phyloP scores from a whole-genome alignment of 805 yeast genomes.

The Barnettozyma salicaria region DNA sequence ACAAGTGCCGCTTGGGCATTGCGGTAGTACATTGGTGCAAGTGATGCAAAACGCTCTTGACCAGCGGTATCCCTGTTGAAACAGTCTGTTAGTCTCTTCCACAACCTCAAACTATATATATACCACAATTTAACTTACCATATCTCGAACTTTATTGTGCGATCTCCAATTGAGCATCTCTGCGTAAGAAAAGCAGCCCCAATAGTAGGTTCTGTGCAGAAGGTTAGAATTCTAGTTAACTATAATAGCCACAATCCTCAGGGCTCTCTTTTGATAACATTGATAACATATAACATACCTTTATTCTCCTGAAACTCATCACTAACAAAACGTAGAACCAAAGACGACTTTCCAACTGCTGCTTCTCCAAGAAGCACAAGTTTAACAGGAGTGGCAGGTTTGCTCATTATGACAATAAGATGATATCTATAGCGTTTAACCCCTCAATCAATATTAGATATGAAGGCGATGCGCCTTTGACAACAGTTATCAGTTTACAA shows the following conservation, averaged over 20 bases:
- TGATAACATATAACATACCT: conserved; percentile 26
- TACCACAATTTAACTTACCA: no score
- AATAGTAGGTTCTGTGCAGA: conserved; percentile 72
- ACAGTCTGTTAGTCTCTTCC: conserved; percentile 2
- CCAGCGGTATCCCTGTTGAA: conserved; percentile 80
- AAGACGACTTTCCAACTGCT: conserved; percentile 94
- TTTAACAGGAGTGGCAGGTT: conserved; percentile 68
- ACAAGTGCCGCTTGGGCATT: conserved; percentile 96
- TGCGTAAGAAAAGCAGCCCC: conserved; percentile 98
- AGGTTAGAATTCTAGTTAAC: conserved; percentile 14
- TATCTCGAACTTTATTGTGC: conserved; percentile 85
- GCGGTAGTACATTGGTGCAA: conserved; percentile 96
- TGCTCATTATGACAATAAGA: conserved; percentile 13
- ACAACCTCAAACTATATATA: background rate
- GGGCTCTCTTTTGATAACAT: background rate
- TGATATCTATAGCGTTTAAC: no score
- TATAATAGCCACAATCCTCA: no score
- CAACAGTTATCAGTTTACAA: no score
- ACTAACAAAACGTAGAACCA: conserved; percentile 86
- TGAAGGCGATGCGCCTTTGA: no score
- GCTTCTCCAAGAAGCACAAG: conserved; percentile 93
- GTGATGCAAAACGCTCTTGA: conserved; percentile 91
- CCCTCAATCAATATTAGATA: no score
- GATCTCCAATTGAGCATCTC: conserved; percentile 78
- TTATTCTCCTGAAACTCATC: conserved; percentile 96